Evolutionary conservation across 352 stramenopile genomes (phyloP).

Genomic region (Phytopythium delawarense): DNA sequence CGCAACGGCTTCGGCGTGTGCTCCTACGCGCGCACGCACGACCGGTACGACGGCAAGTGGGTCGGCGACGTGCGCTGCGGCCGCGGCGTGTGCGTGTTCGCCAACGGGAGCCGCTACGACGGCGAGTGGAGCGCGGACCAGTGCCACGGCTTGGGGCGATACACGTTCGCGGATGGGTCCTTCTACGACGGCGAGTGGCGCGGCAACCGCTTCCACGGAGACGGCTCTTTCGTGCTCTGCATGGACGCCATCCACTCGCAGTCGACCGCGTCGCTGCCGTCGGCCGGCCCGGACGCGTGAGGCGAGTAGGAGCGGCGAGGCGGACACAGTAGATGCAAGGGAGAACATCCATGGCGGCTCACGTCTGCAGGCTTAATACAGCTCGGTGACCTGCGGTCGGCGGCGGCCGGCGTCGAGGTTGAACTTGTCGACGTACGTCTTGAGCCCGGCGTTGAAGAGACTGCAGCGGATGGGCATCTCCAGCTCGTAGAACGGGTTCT

Average conservation of each 20-base stretch:
- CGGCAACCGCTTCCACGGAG: conserved; percentile 63
- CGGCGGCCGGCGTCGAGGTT: conserved; percentile 61
- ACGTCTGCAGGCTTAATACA: neutral
- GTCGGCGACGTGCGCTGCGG: conserved; percentile 70
- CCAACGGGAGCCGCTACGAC: conserved; percentile 69
- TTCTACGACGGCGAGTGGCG: conserved; percentile 86
- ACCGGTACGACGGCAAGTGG: conserved; percentile 84
- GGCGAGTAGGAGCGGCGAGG: neutral
- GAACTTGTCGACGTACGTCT: conserved; percentile 86
- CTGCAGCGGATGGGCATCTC: conserved; percentile 95
- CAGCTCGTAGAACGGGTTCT: conserved; percentile 95
- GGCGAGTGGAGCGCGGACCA: conserved; percentile 79
- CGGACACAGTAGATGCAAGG: neutral
- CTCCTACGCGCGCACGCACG: conserved; percentile 44
- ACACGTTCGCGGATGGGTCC: conserved; percentile 67
- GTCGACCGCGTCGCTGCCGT: conserved; percentile 5
- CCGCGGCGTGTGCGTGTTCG: conserved; percentile 49
- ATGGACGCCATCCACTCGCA: conserved; percentile 19
- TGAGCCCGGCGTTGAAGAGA: conserved; percentile 88
- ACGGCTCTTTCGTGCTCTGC: conserved; percentile 60
- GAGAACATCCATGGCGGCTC: neutral
- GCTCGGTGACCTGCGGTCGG: conserved; percentile 32
- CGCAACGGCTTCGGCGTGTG: conserved; percentile 81
- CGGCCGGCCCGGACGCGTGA: neutral
- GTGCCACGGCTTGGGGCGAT: conserved; percentile 73